A percentile compares a stretch with the other conserved stretches of the same genome.
These are phyloP conservation scores for Tolypocladium paradoxum DNA, from an alignment of 2,329 filamentous ascomycete species.

Conservation along the genomic window DNA sequence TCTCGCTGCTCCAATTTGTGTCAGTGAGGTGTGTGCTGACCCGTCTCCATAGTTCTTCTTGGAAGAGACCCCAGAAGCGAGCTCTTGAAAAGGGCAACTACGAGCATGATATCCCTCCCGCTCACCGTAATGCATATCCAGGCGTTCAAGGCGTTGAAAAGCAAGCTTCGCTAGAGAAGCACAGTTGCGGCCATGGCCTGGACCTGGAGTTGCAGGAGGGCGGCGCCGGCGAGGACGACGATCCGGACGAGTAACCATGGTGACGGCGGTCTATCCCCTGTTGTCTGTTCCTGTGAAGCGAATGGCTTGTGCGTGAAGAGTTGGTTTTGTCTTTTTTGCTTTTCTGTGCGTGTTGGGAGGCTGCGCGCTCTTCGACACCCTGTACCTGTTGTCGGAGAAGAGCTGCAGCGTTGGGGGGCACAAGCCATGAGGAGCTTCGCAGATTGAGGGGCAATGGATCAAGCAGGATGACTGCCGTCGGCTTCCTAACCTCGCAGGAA, in stretches of 20 bases:
- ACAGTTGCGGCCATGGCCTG: conserved; percentile 16
- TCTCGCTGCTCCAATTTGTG: conserved; percentile 11
- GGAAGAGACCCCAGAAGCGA: conserved; percentile 56
- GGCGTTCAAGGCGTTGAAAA: conserved; percentile 49
- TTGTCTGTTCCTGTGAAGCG: conserved; percentile 46
- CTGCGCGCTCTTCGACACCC: conserved; percentile 1
- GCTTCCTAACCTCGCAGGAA: conserved; percentile 28
- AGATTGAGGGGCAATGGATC: conserved; percentile 49
- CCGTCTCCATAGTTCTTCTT: conserved; percentile 72
- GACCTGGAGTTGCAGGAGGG: conserved; percentile 28
- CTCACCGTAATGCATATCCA: conserved; percentile 18
- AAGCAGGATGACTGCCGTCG: conserved; percentile 53
- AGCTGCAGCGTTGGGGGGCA: not conserved
- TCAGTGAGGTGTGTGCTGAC: not conserved
- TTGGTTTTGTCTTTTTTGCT: conserved; percentile 3
- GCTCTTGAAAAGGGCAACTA: conserved; percentile 46
- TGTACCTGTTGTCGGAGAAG: not conserved
- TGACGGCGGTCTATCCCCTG: conserved; percentile 57
- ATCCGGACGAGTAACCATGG: conserved; percentile 51
- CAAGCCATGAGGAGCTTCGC: conserved; percentile 15
- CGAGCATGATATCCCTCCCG: conserved; percentile 20
- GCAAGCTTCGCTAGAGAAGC: conserved; percentile 17
- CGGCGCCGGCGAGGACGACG: conserved; percentile 52
- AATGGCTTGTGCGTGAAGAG: conserved; percentile 2
- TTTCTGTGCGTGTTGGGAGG: not conserved